Base-by-base conservation (phyloP, 495 filamentous ascomycete genomes). In the Cercophora newfieldiana region DNA sequence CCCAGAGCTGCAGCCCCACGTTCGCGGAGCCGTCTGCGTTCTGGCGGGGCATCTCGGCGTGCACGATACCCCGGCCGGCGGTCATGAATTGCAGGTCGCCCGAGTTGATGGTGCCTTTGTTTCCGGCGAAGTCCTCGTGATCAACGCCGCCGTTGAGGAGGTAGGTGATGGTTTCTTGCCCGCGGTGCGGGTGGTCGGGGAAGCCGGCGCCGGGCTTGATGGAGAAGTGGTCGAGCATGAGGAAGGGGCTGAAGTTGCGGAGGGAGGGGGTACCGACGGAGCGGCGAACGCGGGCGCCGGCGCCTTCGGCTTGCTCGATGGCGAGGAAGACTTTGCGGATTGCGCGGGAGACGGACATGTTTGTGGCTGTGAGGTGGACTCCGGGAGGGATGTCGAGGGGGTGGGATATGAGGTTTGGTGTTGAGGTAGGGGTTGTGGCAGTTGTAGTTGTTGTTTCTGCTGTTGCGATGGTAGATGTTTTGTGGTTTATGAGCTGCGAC, bases 61-160 rank as follows among this genome's bases (percentile, higher is more conserved):
- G 94, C 84, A 98, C 90, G 72, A 97, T 97, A 6, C 94, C 94
- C 4, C 86, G 80, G 0, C 94, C 94, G 3, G 94, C 94, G 0
- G 94, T 97, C 94, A 98, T 98, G 86, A 98, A 98, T 74, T 98
- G 94, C 49, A 98, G 77, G 64, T 96, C 95, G 2, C 94, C 94
- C 0, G 89, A 76, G 58, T 90, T 85, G 67, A 99, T 94, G 5
- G 90, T 94, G 56, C 94, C 95, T 37, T 83, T 85, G 79, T 96
- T 89, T 2, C 95, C 95, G 1, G 92, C 90, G 65, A 98, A 98
- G 71, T 98, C 94, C 79, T 97, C 95, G 70, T 98, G 94, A 80
- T 97, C 94, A 64, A 97, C 88, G 0, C 84, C 91, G 59, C 94
- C 94, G 1, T 82, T 75, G 1, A 97, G 80, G 2, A 97, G 80